Evolutionary conservation across 169 alveolate species (phyloP).

Genomic region (Cyclospora cayetanensis): DNA sequence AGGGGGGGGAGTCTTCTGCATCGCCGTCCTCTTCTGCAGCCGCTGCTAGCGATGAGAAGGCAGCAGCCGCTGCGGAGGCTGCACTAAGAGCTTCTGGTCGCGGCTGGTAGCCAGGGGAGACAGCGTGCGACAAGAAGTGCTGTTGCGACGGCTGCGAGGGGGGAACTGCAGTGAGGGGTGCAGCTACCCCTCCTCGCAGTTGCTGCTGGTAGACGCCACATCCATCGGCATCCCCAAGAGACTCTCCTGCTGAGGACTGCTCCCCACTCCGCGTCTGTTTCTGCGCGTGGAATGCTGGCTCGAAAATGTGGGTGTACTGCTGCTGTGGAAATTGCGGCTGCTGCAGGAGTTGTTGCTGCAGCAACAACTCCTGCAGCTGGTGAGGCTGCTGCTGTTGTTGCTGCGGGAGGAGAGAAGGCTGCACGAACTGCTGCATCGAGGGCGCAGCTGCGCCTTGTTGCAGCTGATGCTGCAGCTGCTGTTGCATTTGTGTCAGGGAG

Average conservation of each 20-base stretch:
- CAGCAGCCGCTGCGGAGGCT: no score
- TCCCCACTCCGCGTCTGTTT: no score
- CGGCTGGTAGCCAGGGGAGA: background rate
- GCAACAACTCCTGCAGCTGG: background rate
- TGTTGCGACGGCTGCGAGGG: background rate
- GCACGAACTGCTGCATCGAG: no score
- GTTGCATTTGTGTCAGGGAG: background rate
- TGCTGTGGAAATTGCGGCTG: background rate
- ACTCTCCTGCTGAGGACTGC: no score
- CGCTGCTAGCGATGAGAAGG: background rate
- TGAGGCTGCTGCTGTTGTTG: background rate
- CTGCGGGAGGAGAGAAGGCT: no score
- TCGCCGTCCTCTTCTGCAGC: background rate
- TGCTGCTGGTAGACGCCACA: no score
- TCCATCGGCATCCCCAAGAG: no score
- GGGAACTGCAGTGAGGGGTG: no score
- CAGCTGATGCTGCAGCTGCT: conserved; percentile 8
- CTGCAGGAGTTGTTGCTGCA: background rate
- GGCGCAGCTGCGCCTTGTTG: no score
- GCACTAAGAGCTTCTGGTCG: background rate
- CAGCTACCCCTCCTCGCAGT: no score
- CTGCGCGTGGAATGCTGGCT: no score
- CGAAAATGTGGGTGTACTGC: no score
- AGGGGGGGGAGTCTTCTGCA: background rate
- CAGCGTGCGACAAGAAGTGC: background rate